Evolutionary conservation across 139 green algal species (phyloP).

Genomic region (Tetraselmis chui): DNA sequence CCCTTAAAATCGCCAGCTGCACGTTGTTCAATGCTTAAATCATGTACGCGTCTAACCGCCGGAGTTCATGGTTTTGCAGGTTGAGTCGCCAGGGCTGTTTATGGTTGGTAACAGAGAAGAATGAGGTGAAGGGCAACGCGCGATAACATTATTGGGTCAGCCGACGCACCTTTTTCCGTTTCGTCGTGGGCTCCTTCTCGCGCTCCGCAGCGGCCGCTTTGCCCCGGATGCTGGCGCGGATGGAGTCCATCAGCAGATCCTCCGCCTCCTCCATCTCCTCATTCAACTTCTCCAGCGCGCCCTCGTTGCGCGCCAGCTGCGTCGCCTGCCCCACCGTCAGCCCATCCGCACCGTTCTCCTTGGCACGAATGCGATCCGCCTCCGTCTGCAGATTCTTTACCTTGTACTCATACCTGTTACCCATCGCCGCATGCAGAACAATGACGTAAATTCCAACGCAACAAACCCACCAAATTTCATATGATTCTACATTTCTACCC

Average conservation of each 20-base stretch:
- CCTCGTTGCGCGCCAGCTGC: conserved; percentile 45
- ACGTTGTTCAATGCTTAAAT: no score
- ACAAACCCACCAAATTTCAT: no score
- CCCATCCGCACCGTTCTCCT: conserved; percentile 58
- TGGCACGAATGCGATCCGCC: conserved; percentile 70
- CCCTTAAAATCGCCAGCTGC: no score
- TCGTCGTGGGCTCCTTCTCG: conserved; percentile 19
- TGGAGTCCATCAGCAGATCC: conserved; percentile 70
- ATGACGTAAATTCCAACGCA: no score
- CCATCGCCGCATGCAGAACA: no score
- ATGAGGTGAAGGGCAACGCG: no score
- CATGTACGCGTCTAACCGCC: no score
- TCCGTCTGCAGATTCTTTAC: conserved; percentile 69
- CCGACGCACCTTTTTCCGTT: conserved; percentile 16
- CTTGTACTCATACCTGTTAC: conserved; percentile 55
- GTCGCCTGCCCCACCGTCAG: conserved; percentile 58
- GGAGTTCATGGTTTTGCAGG: no score
- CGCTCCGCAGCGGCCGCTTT: background rate
- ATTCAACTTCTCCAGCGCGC: conserved; percentile 44
- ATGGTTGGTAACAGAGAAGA: no score
- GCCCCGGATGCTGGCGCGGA: conserved; percentile 43
- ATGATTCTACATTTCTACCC: no score
- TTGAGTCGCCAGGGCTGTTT: no score
- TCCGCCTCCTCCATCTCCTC: conserved; percentile 82
- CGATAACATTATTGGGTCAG: no score